Conservation (phyloP, 2,329 filamentous ascomycete species). For the Myriangium duriaei region DNA sequence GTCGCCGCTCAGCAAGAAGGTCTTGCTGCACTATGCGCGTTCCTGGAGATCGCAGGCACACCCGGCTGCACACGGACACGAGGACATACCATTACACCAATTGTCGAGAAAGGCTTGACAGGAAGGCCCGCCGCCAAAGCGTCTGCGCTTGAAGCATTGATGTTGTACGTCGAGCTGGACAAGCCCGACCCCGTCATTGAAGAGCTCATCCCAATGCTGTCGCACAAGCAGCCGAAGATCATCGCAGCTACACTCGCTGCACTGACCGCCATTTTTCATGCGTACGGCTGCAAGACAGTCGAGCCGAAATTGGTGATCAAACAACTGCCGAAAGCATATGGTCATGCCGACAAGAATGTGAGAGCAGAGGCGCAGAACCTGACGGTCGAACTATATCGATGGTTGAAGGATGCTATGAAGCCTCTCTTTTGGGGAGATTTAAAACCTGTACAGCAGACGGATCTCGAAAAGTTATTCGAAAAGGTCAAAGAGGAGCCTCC, state of each 20-base stretch:
- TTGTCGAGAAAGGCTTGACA: constrained; percentile 87
- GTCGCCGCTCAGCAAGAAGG: constrained; percentile 94
- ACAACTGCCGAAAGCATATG: constrained; percentile 76
- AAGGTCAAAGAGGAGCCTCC: constrained; percentile 75
- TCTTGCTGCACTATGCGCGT: constrained; percentile 74
- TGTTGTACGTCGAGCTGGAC: constrained; percentile 85
- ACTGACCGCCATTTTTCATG: constrained; percentile 75
- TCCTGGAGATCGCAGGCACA: constrained; percentile 77
- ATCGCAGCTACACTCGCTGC: constrained; percentile 64
- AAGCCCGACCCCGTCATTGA: constrained; percentile 76
- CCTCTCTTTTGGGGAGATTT: constrained; percentile 93
- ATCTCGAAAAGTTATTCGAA: constrained; percentile 88
- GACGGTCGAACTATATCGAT: constrained; percentile 88
- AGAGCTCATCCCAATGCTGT: constrained; percentile 69
- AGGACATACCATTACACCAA: constrained; percentile 57
- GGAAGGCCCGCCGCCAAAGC: constrained; percentile 82
- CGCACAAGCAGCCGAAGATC: constrained; percentile 85
- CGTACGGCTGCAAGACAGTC: constrained; percentile 85
- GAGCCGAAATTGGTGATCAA: constrained; percentile 91
- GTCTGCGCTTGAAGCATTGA: constrained; percentile 69
- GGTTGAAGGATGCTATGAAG: constrained; percentile 96
- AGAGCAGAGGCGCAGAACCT: constrained; percentile 85
- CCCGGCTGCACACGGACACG: constrained; percentile 66
- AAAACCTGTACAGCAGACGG: constrained; percentile 88
- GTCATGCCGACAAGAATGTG: constrained; percentile 96